Evolutionary conservation across 257 asterid genomes (phyloP).

Genomic region (Nicotiana paniculata): DNA sequence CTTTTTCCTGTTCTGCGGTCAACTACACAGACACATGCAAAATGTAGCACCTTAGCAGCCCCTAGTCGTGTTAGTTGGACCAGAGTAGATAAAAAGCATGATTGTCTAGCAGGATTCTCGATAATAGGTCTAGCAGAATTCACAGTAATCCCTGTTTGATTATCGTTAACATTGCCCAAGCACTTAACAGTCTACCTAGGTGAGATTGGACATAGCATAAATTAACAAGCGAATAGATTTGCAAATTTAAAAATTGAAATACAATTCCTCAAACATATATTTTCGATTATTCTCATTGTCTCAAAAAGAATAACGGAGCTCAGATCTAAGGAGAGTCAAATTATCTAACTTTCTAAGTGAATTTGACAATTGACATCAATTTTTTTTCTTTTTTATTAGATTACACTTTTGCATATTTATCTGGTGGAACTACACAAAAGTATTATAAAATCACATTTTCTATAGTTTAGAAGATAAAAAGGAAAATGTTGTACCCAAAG

Average conservation of each 20-base stretch:
- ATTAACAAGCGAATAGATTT: not conserved
- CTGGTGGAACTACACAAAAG: not conserved
- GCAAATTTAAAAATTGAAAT: not conserved
- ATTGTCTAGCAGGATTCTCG: too few species aligned
- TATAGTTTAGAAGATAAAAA: not conserved
- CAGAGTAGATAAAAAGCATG: not conserved
- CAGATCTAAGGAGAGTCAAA: not conserved
- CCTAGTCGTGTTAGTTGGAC: not conserved
- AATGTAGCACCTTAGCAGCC: not conserved
- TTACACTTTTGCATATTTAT: not conserved
- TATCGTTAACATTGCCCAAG: not conserved
- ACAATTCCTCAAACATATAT: not conserved
- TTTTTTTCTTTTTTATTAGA: not conserved
- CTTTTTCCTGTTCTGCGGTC: not conserved
- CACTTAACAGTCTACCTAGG: not conserved
- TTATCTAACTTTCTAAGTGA: not conserved
- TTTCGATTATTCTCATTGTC: not conserved
- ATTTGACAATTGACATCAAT: not conserved
- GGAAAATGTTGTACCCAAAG: not conserved
- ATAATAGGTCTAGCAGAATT: not conserved
- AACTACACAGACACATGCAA: not conserved
- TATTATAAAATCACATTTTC: not conserved
- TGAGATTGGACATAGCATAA: not conserved
- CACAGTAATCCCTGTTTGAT: conserved; percentile 1
- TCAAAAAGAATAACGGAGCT: not conserved